Conservation (phyloP, 2,329 filamentous ascomycete species). For the Hypoxylon sp. region DNA sequence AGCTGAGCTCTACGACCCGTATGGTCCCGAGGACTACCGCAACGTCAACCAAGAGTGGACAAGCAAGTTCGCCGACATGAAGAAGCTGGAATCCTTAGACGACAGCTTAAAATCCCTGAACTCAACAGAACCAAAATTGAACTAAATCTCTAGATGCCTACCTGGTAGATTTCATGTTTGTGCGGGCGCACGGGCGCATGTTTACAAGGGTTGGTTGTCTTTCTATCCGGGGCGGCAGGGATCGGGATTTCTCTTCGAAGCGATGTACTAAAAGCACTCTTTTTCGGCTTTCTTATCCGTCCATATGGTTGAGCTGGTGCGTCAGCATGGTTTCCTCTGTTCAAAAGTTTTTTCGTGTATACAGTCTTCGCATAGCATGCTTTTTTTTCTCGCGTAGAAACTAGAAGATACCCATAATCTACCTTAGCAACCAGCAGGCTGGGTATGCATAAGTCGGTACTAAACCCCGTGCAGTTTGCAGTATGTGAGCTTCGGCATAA, state of each 20-base stretch:
- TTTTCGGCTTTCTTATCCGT: constrained; percentile 13
- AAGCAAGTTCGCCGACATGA: constrained; percentile 38
- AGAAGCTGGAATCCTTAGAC: constrained; percentile 37
- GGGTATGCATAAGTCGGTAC: constrained; percentile 22
- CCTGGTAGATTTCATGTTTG: constrained; percentile 23
- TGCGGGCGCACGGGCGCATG: constrained; percentile 14
- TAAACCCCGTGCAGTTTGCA: constrained; percentile 13
- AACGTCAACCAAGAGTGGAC: constrained; percentile 67
- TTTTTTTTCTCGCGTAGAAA: constrained; percentile 34
- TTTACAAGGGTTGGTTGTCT: constrained; percentile 27
- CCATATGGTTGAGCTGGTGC: constrained; percentile 26
- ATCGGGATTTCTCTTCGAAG: constrained; percentile 31
- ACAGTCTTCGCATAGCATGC: constrained; percentile 20
- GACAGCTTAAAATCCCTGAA: constrained; percentile 31
- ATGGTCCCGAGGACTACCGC: constrained; percentile 70
- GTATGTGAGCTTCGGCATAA: constrained; percentile 18
- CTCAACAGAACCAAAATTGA: constrained; percentile 17
- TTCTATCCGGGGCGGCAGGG: constrained; percentile 35
- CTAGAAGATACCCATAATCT: constrained; percentile 38
- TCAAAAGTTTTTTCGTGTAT: constrained; percentile 23
- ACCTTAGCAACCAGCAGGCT: constrained; percentile 9
- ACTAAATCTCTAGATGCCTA: constrained; percentile 17
- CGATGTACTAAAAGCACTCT: constrained; percentile 36
- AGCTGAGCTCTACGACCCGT: constrained; percentile 67
- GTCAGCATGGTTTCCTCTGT: constrained; percentile 32